Conservation (phyloP, 2,329 filamentous ascomycete genomes). For the Calonectria fujianensis region DNA sequence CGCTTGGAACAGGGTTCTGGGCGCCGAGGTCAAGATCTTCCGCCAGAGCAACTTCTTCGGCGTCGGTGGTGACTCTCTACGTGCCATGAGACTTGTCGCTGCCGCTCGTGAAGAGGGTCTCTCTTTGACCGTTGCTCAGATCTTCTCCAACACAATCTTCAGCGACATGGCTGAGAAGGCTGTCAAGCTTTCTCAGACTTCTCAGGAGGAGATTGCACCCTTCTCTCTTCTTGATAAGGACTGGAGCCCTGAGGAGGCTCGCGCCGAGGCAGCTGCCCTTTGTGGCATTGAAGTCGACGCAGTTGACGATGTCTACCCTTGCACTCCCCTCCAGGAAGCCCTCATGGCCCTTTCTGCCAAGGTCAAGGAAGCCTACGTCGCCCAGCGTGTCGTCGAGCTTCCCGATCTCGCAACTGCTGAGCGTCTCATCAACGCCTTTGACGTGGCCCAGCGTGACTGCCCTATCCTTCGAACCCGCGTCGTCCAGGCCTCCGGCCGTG, state of each 20-base stretch:
- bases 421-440: constrained; percentile 66
- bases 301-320: constrained; percentile 73
- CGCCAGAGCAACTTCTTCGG: constrained; percentile 67
- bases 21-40: constrained; percentile 58
- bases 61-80: constrained; percentile 70
- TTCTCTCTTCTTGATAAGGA: constrained; percentile 64
- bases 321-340: constrained; percentile 72
- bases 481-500: constrained; percentile 65
- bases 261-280: constrained; percentile 62
- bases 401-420: constrained; percentile 59
- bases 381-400: constrained; percentile 67
- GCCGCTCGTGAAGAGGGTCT: constrained; percentile 63
- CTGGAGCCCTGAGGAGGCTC: constrained; percentile 60
- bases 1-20: constrained; percentile 63
- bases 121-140: constrained; percentile 65
- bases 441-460: constrained; percentile 60
- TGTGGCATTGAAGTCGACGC: constrained; percentile 60
- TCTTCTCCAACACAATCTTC: constrained; percentile 67
- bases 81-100: constrained; percentile 71
- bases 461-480: constrained; percentile 70
- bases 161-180: constrained; percentile 64
- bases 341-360: constrained; percentile 72
- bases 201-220: constrained; percentile 54
- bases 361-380: constrained; percentile 71
- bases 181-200: constrained; percentile 48